Conservation (phyloP, 805 yeast genomes). For the Saturnispora serradocipensis region DNA sequence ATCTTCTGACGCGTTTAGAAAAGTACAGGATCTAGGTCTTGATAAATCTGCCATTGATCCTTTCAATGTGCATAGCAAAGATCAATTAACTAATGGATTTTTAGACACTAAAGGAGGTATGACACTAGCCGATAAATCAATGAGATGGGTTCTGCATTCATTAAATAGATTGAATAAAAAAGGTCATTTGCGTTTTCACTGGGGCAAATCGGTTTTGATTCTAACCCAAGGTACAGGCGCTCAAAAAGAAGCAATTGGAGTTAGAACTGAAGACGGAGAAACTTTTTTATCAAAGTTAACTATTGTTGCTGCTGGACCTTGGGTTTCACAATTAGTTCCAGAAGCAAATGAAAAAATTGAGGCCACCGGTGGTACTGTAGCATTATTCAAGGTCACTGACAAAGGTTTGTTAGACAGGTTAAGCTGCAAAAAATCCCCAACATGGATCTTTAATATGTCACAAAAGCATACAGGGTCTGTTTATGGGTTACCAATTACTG, state of each 20-base stretch:
- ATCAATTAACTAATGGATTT: conserved; percentile 12
- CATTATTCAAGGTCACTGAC: conserved; percentile 19
- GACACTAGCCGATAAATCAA: conserved; percentile 26
- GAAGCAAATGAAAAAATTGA: conserved; percentile 22
- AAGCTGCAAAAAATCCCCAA: conserved; percentile 17
- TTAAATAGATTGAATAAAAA: conserved; percentile 14
- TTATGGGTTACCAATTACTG: conserved; percentile 25
- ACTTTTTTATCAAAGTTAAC: conserved; percentile 17
- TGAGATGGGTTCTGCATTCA: conserved; percentile 22
- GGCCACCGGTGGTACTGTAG: conserved; percentile 27
- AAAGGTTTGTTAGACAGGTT: conserved; percentile 15
- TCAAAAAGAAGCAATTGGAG: conserved; percentile 18
- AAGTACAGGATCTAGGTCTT: conserved; percentile 8
- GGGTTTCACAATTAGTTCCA: conserved; percentile 24
- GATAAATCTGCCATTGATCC: conserved; percentile 13
- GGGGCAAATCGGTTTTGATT: conserved; percentile 15
- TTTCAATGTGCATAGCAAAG: conserved; percentile 8
- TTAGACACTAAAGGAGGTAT: conserved; percentile 26
- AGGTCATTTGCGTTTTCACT: conserved; percentile 16
- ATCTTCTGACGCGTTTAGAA: conserved; percentile 10
- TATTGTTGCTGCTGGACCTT: conserved; percentile 24
- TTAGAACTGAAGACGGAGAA: conserved; percentile 20
- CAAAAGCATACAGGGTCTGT: conserved; percentile 25
- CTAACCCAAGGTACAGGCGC: conserved; percentile 10
- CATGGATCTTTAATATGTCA: conserved; percentile 25